Evolutionary conservation across 148 eudicot species (phyloP).

Genomic region (Fagopyrum esculentum): DNA sequence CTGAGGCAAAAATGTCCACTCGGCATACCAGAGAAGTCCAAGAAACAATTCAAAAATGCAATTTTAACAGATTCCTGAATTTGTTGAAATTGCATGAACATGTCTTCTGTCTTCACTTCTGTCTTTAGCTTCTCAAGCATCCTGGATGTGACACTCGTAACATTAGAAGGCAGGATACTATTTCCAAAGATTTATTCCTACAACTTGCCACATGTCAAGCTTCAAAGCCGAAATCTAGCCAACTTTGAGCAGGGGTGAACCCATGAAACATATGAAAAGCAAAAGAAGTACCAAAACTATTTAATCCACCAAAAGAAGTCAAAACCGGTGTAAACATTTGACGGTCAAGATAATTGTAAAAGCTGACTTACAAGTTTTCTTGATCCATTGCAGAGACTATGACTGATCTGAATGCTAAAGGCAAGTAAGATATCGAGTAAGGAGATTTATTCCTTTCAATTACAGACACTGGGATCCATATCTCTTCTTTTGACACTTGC

Average conservation of each 20-base stretch:
- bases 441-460: constrained; percentile 92
- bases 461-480: constrained; percentile 85
- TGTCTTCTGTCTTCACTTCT: constrained; percentile 79
- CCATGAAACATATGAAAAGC: background rate
- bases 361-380: constrained; percentile 41
- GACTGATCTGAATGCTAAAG: constrained; percentile 75
- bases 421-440: constrained; percentile 78
- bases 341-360: background rate
- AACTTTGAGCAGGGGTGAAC: background rate
- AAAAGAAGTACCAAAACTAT: background rate
- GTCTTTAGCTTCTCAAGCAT: constrained; percentile 70
- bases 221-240: background rate
- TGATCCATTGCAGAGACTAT: constrained; percentile 77
- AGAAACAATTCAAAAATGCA: constrained; percentile 80
- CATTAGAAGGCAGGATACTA: constrained; percentile 9
- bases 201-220: background rate
- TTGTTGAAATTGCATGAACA: constrained; percentile 70
- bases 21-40: constrained; percentile 78
- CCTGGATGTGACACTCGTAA: constrained; percentile 36
- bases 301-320: background rate
- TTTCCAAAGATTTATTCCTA: background rate
- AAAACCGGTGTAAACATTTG: background rate
- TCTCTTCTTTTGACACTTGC: constrained; percentile 70
- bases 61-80: constrained; percentile 93
- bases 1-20: background rate